phyloP scores from a whole-genome alignment of 108 stramenopile genomes.

The Cylindrotheca fusiformis region DNA sequence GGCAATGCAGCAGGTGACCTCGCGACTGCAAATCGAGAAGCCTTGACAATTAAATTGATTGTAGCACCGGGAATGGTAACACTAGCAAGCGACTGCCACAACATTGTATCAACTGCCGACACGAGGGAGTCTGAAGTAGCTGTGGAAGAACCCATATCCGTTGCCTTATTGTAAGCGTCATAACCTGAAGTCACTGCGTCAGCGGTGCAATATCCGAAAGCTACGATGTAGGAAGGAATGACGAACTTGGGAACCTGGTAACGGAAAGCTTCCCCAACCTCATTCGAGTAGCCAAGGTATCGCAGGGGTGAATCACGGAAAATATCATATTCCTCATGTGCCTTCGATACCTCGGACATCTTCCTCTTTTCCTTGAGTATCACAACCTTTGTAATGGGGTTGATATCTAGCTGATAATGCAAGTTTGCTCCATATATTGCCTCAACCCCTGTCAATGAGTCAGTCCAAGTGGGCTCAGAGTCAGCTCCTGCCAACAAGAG shows the following conservation, averaged over 20 bases:
- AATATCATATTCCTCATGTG: conserved; percentile 48
- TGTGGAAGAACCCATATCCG: conserved; percentile 9
- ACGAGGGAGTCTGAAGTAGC: conserved; percentile 35
- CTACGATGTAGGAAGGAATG: conserved; percentile 63
- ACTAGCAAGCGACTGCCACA: conserved; percentile 68
- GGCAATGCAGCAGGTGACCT: conserved; percentile 50
- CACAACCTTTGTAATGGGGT: too few relatives aligned
- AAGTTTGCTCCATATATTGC: too few relatives aligned
- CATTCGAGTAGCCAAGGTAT: conserved; percentile 69
- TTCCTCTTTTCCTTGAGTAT: neutral
- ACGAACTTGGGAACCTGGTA: conserved; percentile 78
- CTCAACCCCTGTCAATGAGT: too few relatives aligned
- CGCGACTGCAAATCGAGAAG: conserved; percentile 55
- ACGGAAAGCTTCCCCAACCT: conserved; percentile 82
- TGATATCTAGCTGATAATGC: too few relatives aligned
- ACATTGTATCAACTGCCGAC: conserved; percentile 60
- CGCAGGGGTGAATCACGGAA: conserved; percentile 73
- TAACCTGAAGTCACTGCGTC: conserved; percentile 68
- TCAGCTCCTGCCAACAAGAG: too few relatives aligned
- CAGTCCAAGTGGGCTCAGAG: too few relatives aligned
- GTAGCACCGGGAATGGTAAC: conserved; percentile 74
- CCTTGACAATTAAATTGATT: conserved; percentile 73
- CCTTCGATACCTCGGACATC: neutral
- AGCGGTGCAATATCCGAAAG: conserved; percentile 80
- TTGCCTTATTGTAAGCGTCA: conserved; percentile 21